phyloP scores from a whole-genome alignment of 768 basidiomycete genomes.

The Ramaria sp. region DNA sequence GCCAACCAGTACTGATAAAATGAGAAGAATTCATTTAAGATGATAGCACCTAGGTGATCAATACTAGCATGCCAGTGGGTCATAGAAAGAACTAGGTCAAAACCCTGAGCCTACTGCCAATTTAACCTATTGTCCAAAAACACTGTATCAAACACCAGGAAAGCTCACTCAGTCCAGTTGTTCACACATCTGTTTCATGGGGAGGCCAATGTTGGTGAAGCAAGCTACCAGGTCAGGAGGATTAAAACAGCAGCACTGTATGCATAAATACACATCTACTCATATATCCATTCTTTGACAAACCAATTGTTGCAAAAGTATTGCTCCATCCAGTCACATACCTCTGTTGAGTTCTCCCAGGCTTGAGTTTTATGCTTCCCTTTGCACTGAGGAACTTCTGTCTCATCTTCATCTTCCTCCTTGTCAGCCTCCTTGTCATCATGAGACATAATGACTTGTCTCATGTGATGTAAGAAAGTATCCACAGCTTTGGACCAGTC shows the following conservation, averaged over 20 bases:
- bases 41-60: background rate
- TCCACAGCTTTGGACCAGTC: background rate
- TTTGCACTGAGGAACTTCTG: background rate
- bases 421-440: background rate
- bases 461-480: background rate
- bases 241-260: too few relatives aligned
- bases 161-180: conserved; percentile 13
- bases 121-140: conserved; percentile 12
- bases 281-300: conserved; percentile 9
- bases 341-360: background rate
- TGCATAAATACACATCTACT: background rate
- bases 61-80: background rate
- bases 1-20: background rate
- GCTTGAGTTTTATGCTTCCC: background rate
- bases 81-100: background rate
- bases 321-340: background rate
- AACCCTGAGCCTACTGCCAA: conserved; percentile 4
- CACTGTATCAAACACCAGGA: conserved; percentile 13
- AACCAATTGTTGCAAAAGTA: conserved; percentile 14
- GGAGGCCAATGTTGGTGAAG: conserved; percentile 12
- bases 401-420: background rate
- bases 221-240: background rate
- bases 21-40: background rate
- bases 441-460: background rate
- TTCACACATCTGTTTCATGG: conserved; percentile 10